Evolutionary conservation across 768 basidiomycete genomes (phyloP), one percentile per base, ranked within the genome.

Genomic region (Tylopilus cervinicoccineus): DNA sequence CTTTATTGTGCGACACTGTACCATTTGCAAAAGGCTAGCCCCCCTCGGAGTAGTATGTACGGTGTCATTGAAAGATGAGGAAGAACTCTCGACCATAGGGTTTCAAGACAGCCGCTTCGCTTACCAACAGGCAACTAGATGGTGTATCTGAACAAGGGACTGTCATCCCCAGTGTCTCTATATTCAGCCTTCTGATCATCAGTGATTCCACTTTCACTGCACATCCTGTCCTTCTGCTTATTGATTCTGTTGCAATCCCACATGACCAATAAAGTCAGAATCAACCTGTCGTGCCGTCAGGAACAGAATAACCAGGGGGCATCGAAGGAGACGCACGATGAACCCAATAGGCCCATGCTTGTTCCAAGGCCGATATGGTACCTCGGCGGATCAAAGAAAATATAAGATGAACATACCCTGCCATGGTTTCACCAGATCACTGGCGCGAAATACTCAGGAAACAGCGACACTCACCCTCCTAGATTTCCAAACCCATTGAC

Each of bases 401-500:
- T 59, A 48, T 68, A 76, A 2, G 74, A 67, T 1, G 72, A 60
- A 48, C 66, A 70, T 51, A 74, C 65, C 32, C 72, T 74, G 39
- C 12, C 8, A 41, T n/a, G 14, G 14, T 45, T 34, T 20, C 7
- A 16, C 13, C 28, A 54, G 33, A 19, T 34, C 0, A 32, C 8
- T 24, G 13, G 22, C 33, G 38, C 11, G n/a, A 32, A 14, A 22
- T 3, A 23, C 13, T 16, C 5, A 8, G 29, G 24, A 26, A 36
- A n/a, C 33, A 67, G 69, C 12, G 64, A 4, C 10, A 51, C 65
- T 40, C 39, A 75, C 56, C 79, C 79, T 50, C 80, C 79, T 14
- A 81, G 58, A 53, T 80, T 83, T n/a, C 76, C 80, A 36, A 79
- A 47, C 12, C 76, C 77, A 31, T 74, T 74, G 12, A 80, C 69